Base-by-base conservation (phyloP, 148 eudicot species). In the Fallopia convolvulus region DNA sequence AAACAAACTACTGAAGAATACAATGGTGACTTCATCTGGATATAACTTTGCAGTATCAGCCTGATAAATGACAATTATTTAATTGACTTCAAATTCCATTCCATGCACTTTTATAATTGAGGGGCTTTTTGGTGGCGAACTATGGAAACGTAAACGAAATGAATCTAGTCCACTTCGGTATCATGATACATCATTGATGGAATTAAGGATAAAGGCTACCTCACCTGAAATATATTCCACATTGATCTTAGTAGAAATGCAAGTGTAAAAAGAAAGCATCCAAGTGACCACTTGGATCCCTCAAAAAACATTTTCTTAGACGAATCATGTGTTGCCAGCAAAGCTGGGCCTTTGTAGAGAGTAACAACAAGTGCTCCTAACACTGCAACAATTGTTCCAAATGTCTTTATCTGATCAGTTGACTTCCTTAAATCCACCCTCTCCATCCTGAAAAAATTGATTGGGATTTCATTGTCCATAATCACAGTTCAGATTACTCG, bases 321-420 rank as follows among this genome's bases (percentile, higher is more conserved):
- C 15, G 15, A 32, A 30, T 4, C 9, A 10, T 4, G 70, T 10
- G 70, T 63, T 0, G 1, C 17, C 17, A 63, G 13, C 6, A 63
- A 11, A 63, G 70, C 18, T 63, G 70, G 70, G 11, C 70, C 70
- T 63, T 30, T 63, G 39, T 63, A 63, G 7, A 63, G 70, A 9
- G 70, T 63, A 63, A 63, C 70, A 63, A 63, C 39, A 63, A 63
- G 12, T 63, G 70, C 70, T 63, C 70, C 70, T 63, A 63, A 30
- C 11, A 63, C 70, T 30, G 70, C 15, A 26, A 63, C 39, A 26
- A 63, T 2, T 5, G 39, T 63, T 63, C 70, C 70, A 3, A 63
- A 10, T 4, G 40, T 33, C 70, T 63, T 63, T 11, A 63, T 26
- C 18, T 30, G 70, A 63, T 63, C 70, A 23, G 1, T 4, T 26